Conservation (phyloP, 352 stramenopile species). For the Albugo laibachii region DNA sequence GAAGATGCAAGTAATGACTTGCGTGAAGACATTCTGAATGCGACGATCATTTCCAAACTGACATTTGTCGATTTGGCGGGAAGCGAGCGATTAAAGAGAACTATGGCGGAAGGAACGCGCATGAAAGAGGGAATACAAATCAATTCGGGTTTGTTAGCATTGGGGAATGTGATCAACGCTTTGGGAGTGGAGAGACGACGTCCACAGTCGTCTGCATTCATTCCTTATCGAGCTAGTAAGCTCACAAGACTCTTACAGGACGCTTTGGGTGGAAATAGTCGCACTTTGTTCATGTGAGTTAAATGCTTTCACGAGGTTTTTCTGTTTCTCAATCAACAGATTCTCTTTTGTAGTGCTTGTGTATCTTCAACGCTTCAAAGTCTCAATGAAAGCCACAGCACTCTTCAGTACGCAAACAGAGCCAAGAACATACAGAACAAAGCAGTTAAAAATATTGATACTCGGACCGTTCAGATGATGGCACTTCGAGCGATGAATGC, state of each 20-base stretch:
- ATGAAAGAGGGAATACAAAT: conserved; percentile 85
- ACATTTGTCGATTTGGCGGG: conserved; percentile 78
- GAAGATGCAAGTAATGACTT: background rate
- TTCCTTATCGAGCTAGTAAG: conserved; percentile 71
- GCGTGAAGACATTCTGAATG: conserved; percentile 4
- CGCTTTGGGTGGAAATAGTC: conserved; percentile 71
- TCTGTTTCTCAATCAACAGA: background rate
- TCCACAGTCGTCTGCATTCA: conserved; percentile 24
- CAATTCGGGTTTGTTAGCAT: conserved; percentile 60
- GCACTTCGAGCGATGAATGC: conserved; percentile 46
- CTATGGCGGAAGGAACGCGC: conserved; percentile 48
- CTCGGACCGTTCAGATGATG: conserved; percentile 43
- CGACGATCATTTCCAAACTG: conserved; percentile 47
- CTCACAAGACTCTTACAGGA: conserved; percentile 67
- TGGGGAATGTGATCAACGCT: conserved; percentile 78
- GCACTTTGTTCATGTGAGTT: conserved; percentile 73
- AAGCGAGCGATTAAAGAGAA: conserved; percentile 76
- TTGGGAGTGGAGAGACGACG: conserved; percentile 47
- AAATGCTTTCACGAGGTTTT: background rate
- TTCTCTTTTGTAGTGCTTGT: conserved; percentile 32
- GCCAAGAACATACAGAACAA: conserved; percentile 83
- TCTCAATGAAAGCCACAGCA: conserved; percentile 56
- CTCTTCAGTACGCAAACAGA: conserved; percentile 70
- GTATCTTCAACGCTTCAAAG: conserved; percentile 59
- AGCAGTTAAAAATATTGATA: conserved; percentile 76